Percentiles rank a stretch among this genome's conserved stretches.
Evolutionary conservation across 208 protist genomes (phyloP).

Genomic region (Herpetomonas muscarum): DNA sequence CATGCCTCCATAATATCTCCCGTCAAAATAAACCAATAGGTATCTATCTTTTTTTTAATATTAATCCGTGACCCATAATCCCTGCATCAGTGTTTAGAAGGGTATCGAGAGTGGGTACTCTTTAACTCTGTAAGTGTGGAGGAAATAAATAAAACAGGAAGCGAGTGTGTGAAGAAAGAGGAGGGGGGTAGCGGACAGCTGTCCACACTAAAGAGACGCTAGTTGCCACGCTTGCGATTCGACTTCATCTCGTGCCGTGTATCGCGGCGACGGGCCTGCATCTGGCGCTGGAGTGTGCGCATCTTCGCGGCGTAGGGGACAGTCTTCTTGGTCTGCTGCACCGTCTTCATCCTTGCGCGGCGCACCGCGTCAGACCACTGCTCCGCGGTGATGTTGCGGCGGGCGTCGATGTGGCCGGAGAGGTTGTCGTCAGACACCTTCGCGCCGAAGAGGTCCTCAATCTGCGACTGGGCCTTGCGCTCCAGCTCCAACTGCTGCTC

Average conservation of each 20-base stretch:
- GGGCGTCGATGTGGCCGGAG: constrained; percentile 45
- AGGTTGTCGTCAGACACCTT: constrained; percentile 28
- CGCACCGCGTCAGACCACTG: constrained; percentile 80
- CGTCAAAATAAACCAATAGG: too few species aligned
- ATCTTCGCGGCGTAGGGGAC: constrained; percentile 67
- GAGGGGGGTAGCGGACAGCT: background rate
- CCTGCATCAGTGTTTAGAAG: too few species aligned
- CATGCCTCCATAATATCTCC: too few species aligned
- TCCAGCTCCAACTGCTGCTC: constrained; percentile 47
- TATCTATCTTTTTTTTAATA: too few species aligned
- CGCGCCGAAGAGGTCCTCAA: constrained; percentile 67
- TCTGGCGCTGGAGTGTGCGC: constrained; percentile 28
- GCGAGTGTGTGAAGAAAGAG: background rate
- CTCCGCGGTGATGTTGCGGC: constrained; percentile 62
- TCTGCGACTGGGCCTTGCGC: constrained; percentile 59
- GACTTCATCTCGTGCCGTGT: constrained; percentile 48
- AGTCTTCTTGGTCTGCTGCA: constrained; percentile 69
- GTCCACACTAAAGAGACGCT: background rate
- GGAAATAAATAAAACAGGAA: constrained; percentile 5
- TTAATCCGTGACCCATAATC: too few species aligned
- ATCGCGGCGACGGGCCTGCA: constrained; percentile 47
- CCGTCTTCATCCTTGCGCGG: constrained; percentile 49
- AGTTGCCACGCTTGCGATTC: constrained; percentile 46
- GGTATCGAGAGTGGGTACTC: too few species aligned
- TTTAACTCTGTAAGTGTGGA: background rate